These are phyloP conservation scores for Elaphomyces granulatus DNA, from an alignment of 495 filamentous ascomycete species.

Conservation along the genomic window DNA sequence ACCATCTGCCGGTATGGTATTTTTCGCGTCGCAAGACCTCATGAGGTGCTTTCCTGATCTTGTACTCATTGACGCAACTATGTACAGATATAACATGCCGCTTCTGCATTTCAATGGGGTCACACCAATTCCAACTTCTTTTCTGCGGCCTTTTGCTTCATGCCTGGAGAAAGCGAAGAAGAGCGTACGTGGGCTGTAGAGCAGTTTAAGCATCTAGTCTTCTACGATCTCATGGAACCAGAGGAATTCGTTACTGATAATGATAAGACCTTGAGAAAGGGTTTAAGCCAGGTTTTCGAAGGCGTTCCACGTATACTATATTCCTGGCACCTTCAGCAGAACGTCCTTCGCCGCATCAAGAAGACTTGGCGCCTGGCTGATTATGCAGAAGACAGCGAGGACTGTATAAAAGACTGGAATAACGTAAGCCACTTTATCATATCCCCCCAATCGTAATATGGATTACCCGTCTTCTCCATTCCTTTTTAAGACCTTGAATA, in stretches of 20 bases:
- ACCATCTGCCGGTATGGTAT: too few relatives aligned
- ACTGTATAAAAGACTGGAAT: not conserved
- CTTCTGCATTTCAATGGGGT: slow-evolving; percentile 4
- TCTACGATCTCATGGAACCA: not conserved
- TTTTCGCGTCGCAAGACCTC: not conserved
- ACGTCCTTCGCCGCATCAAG: not conserved
- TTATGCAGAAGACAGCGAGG: not conserved
- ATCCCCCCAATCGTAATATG: not conserved
- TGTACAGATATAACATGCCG: slow-evolving; percentile 6
- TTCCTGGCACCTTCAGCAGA: not conserved
- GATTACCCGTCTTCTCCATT: not conserved
- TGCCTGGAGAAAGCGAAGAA: not conserved
- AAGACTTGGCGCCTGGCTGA: not conserved
- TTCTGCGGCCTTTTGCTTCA: not conserved
- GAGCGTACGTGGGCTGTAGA: not conserved
- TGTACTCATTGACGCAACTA: slow-evolving; percentile 5
- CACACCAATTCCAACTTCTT: not conserved
- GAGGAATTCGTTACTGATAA: not conserved
- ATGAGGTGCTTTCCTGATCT: slow-evolving; percentile 2
- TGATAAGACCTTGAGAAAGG: not conserved
- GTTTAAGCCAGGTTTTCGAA: not conserved
- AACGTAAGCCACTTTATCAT: not conserved
- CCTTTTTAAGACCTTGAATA: not conserved
- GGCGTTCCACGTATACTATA: not conserved
- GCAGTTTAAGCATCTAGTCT: not conserved